Evolutionary conservation across 2,329 filamentous ascomycete genomes (phyloP).

Genomic region (Chaetoscypha palmicola): DNA sequence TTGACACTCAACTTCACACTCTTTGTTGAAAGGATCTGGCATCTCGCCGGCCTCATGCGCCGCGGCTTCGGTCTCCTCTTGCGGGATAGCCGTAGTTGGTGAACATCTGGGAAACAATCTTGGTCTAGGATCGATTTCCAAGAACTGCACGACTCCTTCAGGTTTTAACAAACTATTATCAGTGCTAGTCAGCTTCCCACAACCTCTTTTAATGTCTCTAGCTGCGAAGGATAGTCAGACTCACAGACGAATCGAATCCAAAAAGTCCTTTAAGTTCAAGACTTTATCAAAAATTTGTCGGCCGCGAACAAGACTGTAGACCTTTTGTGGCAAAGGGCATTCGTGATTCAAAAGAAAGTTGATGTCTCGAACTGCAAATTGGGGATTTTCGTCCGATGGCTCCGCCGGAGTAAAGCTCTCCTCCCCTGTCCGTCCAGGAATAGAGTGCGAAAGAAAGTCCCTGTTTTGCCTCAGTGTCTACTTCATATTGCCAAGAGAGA

Average conservation of each 20-base stretch:
- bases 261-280: conserved; percentile 26
- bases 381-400: conserved; percentile 16
- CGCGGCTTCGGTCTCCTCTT: conserved; percentile 7
- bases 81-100: too few species aligned
- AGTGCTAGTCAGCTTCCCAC: conserved; percentile 18
- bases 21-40: conserved; percentile 22
- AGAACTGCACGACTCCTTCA: conserved; percentile 29
- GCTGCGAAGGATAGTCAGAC: not conserved
- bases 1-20: conserved; percentile 21
- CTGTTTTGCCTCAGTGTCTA: conserved; percentile 8
- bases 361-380: conserved; percentile 27
- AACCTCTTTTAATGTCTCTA: not conserved
- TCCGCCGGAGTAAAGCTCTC: conserved; percentile 23
- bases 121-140: conserved; percentile 28
- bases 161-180: too few species aligned
- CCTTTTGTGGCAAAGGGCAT: conserved; percentile 23
- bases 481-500: not conserved
- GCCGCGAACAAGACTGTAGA: conserved; percentile 26
- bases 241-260: conserved; percentile 27
- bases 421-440: conserved; percentile 1
- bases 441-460: conserved; percentile 21
- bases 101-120: too few species aligned
- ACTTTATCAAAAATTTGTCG: conserved; percentile 27
- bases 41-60: conserved; percentile 26
- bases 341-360: conserved; percentile 21